Evolutionary conservation across 106 monocot genomes (phyloP), one percentile per base, ranked within the genome.

Genomic region (Ottelia alismoides): DNA sequence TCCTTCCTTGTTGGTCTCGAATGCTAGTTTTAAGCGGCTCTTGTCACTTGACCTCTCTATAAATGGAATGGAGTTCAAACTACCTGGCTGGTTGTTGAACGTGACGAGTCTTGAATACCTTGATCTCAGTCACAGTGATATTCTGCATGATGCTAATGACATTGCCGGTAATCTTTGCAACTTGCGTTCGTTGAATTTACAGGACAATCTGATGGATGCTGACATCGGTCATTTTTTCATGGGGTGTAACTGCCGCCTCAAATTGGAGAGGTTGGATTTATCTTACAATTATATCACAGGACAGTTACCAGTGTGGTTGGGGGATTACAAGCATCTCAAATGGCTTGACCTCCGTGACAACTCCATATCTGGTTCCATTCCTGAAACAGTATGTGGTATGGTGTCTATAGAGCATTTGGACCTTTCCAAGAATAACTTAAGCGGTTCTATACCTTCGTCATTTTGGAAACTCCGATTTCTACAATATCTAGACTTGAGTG

Each of bases 71-170:
- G 57, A 35, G 22, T 49, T 58, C 3, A 51, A 25, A 28, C 29
- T 68, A 25, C 59, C 52, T 1, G 14, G 10, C n/a, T 68, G 68
- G 68, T 20, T 68, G 18, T 9, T 28, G 19, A 59, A 68, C 11
- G 16, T 68, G 1, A 59, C 29, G 16, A 59, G 58, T 14, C 27
- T 68, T 3, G 20, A 22, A 20, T 22, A 68, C 16, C 40, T 43
- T 43, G 40, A 43, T 43, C 40, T 43, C 10, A 43, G 16, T 7
- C 16, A 43, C 40, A 16, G 16, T n/a, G n/a, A n/a, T n/a, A n/a
- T n/a, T n/a, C n/a, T n/a, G n/a, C n/a, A n/a, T n/a, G n/a, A n/a
- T n/a, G n/a, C n/a, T n/a, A n/a, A n/a, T n/a, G n/a, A n/a, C n/a
- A n/a, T n/a, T n/a, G n/a, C n/a, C n/a, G n/a, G n/a, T n/a, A n/a